Evolutionary conservation across 2,329 filamentous ascomycete species (phyloP), one percentile per base, ranked within the genome.

Genomic region (Amphichorda felina): DNA sequence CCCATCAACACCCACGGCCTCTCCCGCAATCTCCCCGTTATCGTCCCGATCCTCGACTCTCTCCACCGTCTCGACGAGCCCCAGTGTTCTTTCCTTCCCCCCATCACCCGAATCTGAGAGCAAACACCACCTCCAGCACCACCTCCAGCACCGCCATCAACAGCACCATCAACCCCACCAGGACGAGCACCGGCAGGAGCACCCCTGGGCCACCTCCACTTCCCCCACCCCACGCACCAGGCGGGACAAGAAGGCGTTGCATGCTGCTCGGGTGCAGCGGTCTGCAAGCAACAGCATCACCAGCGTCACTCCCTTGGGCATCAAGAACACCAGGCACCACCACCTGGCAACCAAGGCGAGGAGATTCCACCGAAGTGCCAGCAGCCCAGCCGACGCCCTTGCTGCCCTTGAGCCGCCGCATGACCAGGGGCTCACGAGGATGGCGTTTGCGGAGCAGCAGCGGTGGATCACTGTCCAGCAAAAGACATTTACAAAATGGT

Each of bases 401-500:
- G 55, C 59, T 47, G 58, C 62, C 43, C 48, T 62, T 45, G 62
- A 67, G 50, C 60, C 64, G 46, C 55, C 60, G 50, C 63, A 66
- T 57, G 66, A 71, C 45, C 63, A 61, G 47, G 62, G 57, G 43
- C 55, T 68, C 43, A 60, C 60, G 50, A 78, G 64, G 57, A 80
- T 79, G 75, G 74, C 72, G 39, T 75, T 66, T 55, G 61, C 69
- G 45, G 72, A 76, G 55, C 72, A 79, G 60, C 72, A 79, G 57
- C 66, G 70, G 56, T 81, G 76, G 76, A 71, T 81, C 49, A 77
- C 69, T 54, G 87, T 94, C 61, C 89, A 96, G 68, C 82, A 96
- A 61, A 98, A 96, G 73, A 98, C 91, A 19, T 98, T 98, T 61
- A 94, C 88, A 40, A 98, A 96, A 84, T 98, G 91, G 61, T 63